phyloP scores from a whole-genome alignment of 78 protist species.

The Cavenderia fasciculata region DNA sequence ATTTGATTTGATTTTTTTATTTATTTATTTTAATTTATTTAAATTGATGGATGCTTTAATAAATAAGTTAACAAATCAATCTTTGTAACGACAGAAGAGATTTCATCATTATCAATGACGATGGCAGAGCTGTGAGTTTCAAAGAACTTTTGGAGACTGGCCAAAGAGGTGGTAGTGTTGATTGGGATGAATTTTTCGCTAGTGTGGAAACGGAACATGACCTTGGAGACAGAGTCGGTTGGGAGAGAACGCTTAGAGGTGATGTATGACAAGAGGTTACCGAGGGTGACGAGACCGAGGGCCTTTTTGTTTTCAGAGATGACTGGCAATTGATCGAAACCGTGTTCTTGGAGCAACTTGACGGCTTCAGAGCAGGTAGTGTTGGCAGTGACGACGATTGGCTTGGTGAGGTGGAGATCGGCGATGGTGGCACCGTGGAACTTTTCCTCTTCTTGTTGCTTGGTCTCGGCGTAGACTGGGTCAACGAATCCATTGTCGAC shows the following conservation, averaged over 20 bases:
- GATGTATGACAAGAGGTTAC: conserved; percentile 53
- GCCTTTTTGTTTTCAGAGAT: conserved; percentile 59
- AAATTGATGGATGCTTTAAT: conserved; percentile 36
- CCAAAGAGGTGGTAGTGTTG: conserved; percentile 52
- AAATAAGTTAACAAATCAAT: conserved; percentile 68
- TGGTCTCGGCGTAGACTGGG: conserved; percentile 54
- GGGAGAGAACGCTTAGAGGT: conserved; percentile 30
- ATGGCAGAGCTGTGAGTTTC: conserved; percentile 68
- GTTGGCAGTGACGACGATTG: conserved; percentile 75
- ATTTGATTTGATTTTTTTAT: too few species aligned
- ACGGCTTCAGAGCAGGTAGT: conserved; percentile 57
- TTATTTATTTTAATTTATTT: background rate
- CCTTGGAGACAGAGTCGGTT: conserved; percentile 69
- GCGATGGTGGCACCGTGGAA: conserved; percentile 80
- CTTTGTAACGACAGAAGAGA: conserved; percentile 64
- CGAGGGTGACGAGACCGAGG: conserved; percentile 73
- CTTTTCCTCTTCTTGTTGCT: conserved; percentile 52
- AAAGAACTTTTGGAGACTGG: conserved; percentile 47
- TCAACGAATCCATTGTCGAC: conserved; percentile 84
- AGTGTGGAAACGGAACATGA: conserved; percentile 82
- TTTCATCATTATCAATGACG: conserved; percentile 77
- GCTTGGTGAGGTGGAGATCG: conserved; percentile 49
- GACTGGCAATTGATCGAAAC: conserved; percentile 82
- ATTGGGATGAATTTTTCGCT: conserved; percentile 45
- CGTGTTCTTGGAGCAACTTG: conserved; percentile 52